Evolutionary conservation across 1,139 yeast genomes (phyloP).

Genomic region (Yamadazyma diddensiae): DNA sequence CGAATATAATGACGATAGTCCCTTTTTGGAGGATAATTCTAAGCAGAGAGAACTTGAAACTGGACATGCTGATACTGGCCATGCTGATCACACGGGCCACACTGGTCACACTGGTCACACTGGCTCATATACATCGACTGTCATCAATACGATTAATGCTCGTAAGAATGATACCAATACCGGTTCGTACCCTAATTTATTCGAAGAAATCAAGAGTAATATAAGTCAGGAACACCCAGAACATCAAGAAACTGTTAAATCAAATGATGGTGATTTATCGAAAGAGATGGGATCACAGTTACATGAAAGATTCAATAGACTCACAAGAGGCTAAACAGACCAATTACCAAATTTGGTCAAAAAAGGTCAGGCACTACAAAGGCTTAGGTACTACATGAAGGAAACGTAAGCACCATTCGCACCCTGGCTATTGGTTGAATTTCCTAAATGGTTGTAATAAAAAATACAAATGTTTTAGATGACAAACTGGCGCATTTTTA

Average conservation of each 20-base stretch:
- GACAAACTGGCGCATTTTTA: constrained; percentile 13
- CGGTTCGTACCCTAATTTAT: constrained; percentile 29
- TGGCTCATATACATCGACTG: constrained; percentile 26
- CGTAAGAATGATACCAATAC: constrained; percentile 22
- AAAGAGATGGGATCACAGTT: constrained; percentile 32
- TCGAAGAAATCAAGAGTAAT: constrained; percentile 25
- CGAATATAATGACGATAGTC: constrained; percentile 10
- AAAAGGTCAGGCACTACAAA: constrained; percentile 12
- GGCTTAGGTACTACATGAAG: too few relatives aligned
- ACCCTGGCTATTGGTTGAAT: constrained; percentile 2
- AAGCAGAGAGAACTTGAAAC: neutral
- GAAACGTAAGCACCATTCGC: neutral
- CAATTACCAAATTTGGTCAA: too few relatives aligned
- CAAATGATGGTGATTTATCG: constrained; percentile 19
- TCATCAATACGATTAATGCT: constrained; percentile 28
- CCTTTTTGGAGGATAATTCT: constrained; percentile 8
- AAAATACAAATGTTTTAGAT: constrained; percentile 5
- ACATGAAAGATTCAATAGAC: constrained; percentile 27
- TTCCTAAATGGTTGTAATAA: constrained; percentile 10
- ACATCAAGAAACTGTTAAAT: constrained; percentile 6
- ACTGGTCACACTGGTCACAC: constrained; percentile 6
- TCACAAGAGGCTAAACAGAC: too few relatives aligned
- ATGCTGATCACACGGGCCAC: neutral
- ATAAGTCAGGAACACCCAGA: constrained; percentile 12
- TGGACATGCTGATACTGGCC: too few relatives aligned